These are phyloP conservation scores for Eremothecium cymbalariae DNA, from an alignment of 1,139 yeast species.

Conservation along the genomic window DNA sequence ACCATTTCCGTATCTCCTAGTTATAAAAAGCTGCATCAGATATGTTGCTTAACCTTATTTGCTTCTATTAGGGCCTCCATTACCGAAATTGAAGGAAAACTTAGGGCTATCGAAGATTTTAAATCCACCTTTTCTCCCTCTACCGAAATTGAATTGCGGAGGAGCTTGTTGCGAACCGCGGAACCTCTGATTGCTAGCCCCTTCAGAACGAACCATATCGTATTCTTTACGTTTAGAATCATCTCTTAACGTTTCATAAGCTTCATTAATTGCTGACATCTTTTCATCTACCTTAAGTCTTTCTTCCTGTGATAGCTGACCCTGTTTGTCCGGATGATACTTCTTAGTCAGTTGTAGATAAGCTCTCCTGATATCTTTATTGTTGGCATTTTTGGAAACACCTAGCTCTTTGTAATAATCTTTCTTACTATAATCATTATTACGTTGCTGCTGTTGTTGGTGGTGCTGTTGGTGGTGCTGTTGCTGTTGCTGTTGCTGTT, in stretches of 20 bases:
- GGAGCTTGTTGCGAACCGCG: slow-evolving; percentile 2
- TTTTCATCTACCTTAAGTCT: slow-evolving; percentile 69
- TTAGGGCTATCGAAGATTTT: slow-evolving; percentile 5
- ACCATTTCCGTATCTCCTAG: too few species aligned
- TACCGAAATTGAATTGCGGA: slow-evolving; percentile 3
- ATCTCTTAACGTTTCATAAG: slow-evolving; percentile 76
- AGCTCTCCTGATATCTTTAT: slow-evolving; percentile 69
- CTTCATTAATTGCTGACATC: slow-evolving; percentile 90
- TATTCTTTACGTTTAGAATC: slow-evolving; percentile 56
- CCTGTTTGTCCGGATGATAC: slow-evolving; percentile 87
- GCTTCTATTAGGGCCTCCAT: too few species aligned
- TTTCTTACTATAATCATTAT: slow-evolving; percentile 32
- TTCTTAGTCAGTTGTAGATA: slow-evolving; percentile 70
- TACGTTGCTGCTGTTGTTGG: slow-evolving; percentile 40
- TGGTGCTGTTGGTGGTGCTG: slow-evolving; percentile 45
- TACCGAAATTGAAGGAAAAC: too few species aligned
- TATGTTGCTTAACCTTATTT: too few species aligned
- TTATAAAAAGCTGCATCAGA: too few species aligned
- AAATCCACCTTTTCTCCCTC: slow-evolving; percentile 9
- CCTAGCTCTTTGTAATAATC: slow-evolving; percentile 82
- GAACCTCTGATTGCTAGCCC: slow-evolving; percentile 3
- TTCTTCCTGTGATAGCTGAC: slow-evolving; percentile 57
- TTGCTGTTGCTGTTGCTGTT: slow-evolving; percentile 41
- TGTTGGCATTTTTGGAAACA: slow-evolving; percentile 58
- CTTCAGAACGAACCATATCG: slow-evolving; percentile 38